Percentiles rank a stretch among this genome's conserved stretches.
phyloP scores from a whole-genome alignment of 768 basidiomycete species.

The Nevesoporus exiguus region DNA sequence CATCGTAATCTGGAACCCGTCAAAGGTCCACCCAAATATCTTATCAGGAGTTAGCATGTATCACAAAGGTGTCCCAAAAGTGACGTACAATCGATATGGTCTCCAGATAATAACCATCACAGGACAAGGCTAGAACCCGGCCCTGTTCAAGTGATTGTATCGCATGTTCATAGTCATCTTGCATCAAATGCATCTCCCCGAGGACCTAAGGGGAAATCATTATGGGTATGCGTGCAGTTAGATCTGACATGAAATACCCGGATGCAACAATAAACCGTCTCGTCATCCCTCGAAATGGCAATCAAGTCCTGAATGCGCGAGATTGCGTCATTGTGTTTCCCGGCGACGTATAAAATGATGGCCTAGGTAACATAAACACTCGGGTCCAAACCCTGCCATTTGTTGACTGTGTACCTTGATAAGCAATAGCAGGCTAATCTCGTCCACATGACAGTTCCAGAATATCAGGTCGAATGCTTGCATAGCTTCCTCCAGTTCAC shows the following conservation, averaged over 20 bases:
- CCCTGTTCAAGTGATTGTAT: background rate
- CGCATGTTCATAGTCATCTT: background rate
- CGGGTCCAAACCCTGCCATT: background rate
- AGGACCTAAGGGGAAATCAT: slow-evolving; percentile 1
- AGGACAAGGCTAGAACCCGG: background rate
- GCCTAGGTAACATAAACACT: background rate
- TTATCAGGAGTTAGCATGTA: background rate
- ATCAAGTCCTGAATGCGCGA: background rate
- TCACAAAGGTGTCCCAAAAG: background rate
- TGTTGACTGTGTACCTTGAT: background rate
- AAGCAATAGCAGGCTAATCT: background rate
- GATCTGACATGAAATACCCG: background rate
- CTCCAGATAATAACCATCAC: background rate
- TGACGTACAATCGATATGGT: background rate
- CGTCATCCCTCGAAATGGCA: background rate
- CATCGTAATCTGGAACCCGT: background rate
- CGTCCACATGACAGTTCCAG: background rate
- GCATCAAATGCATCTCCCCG: background rate
- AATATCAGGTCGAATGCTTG: background rate
- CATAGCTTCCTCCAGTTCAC: background rate
- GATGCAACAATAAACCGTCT: background rate
- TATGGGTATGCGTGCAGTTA: background rate
- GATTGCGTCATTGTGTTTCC: background rate
- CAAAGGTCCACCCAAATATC: background rate
- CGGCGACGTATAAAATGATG: background rate